Conservation (phyloP, 257 asterid species). For the Capsicum pubescens region DNA sequence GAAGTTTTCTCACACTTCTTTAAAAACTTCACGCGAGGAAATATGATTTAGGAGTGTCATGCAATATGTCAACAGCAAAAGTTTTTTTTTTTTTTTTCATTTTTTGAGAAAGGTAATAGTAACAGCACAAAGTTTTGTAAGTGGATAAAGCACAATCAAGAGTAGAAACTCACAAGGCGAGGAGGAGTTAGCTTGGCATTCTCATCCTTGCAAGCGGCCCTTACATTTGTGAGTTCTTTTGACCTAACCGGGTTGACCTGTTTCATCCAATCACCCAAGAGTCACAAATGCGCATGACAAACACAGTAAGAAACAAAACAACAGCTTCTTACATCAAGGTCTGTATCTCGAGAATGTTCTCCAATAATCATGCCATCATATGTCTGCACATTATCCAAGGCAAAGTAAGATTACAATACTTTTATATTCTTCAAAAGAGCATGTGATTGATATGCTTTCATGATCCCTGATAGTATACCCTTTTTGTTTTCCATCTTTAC, state of each 20-base stretch:
- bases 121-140: background rate
- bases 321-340: constrained; percentile 81
- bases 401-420: constrained; percentile 20
- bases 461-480: background rate
- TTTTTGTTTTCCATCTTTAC: background rate
- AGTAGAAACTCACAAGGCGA: constrained; percentile 67
- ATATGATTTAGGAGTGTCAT: background rate
- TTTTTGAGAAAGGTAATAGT: background rate
- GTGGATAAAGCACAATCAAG: background rate
- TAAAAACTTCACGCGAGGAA: background rate
- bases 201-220: constrained; percentile 92
- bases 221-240: constrained; percentile 83
- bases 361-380: constrained; percentile 99
- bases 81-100: background rate
- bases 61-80: constrained; percentile 5
- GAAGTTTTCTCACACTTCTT: background rate
- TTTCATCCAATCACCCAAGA: constrained; percentile 30
- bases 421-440: constrained; percentile 4
- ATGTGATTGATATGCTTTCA: background rate
- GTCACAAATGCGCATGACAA: constrained; percentile 31
- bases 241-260: constrained; percentile 91
- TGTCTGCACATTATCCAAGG: constrained; percentile 56
- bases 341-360: constrained; percentile 95
- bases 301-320: constrained; percentile 2
- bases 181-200: constrained; percentile 96